Percentiles rank a stretch among this genome's conserved stretches.
These are phyloP conservation scores for Microcos paniculata DNA, from an alignment of 345 rosid species.

Conservation along the genomic window DNA sequence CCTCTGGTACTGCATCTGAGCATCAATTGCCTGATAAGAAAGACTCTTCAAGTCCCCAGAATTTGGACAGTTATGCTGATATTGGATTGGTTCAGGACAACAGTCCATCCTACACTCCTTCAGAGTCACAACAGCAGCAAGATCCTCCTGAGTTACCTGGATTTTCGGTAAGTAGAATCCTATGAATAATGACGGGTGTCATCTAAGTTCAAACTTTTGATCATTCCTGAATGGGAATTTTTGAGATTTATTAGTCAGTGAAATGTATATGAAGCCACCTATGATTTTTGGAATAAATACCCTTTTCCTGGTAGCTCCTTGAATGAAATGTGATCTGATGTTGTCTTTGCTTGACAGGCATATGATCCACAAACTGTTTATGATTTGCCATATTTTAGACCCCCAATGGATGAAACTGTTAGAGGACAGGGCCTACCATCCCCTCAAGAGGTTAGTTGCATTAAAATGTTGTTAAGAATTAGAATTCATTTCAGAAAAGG, in stretches of 20 bases:
- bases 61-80: constrained; percentile 50
- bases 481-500: background rate
- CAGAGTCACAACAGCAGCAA: constrained; percentile 63
- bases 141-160: constrained; percentile 59
- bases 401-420: constrained; percentile 54
- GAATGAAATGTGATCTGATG: constrained; percentile 6
- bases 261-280: background rate
- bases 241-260: background rate
- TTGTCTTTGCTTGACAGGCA: constrained; percentile 39
- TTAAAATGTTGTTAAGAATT: background rate
- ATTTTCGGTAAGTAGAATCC: constrained; percentile 54
- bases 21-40: constrained; percentile 53
- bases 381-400: constrained; percentile 73
- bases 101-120: constrained; percentile 54
- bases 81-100: constrained; percentile 54
- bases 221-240: background rate
- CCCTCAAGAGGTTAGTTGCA: constrained; percentile 67
- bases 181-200: background rate
- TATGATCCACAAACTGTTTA: constrained; percentile 64
- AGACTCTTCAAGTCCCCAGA: constrained; percentile 53
- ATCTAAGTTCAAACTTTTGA: background rate
- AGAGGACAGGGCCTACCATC: constrained; percentile 63
- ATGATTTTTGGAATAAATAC: background rate
- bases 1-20: constrained; percentile 51
- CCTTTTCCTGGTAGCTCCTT: background rate